Evolutionary conservation across 108 stramenopile species (phyloP).

Genomic region (Pseudonitzschia multiseries): DNA sequence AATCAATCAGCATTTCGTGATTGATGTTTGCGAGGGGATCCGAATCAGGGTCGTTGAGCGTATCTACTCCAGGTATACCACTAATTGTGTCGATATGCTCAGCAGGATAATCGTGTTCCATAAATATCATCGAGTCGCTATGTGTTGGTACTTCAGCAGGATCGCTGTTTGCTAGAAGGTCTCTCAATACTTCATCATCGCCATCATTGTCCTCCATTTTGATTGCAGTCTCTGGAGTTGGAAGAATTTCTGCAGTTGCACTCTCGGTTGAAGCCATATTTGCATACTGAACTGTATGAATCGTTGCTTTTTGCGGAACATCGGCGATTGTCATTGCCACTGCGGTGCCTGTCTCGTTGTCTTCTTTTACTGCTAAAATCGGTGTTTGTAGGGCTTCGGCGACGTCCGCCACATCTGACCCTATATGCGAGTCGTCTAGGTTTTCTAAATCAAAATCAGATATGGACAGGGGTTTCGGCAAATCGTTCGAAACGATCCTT

Average conservation of each 20-base stretch:
- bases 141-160: too few species aligned
- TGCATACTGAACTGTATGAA: not conserved
- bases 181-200: not conserved
- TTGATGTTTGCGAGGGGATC: conserved; percentile 6
- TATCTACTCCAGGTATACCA: not conserved
- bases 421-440: too few species aligned
- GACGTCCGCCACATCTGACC: too few species aligned
- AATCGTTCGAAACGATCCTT: not conserved
- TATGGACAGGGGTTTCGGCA: too few species aligned
- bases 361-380: too few species aligned
- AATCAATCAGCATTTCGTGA: not conserved
- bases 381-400: too few species aligned
- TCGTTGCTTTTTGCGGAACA: too few species aligned
- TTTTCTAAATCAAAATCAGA: too few species aligned
- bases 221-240: conserved; percentile 13
- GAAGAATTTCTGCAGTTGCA: not conserved
- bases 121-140: not conserved
- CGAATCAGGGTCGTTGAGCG: not conserved
- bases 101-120: not conserved
- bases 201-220: conserved; percentile 12
- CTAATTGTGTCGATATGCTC: not conserved
- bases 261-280: not conserved
- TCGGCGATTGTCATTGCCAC: too few species aligned
- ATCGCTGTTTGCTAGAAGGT: not conserved
- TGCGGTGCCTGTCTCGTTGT: too few species aligned